A percentile compares a stretch with the other conserved stretches of the same genome.
phyloP scores from a whole-genome alignment of 2,329 filamentous ascomycete genomes.

The Neofusicoccum sp. region DNA sequence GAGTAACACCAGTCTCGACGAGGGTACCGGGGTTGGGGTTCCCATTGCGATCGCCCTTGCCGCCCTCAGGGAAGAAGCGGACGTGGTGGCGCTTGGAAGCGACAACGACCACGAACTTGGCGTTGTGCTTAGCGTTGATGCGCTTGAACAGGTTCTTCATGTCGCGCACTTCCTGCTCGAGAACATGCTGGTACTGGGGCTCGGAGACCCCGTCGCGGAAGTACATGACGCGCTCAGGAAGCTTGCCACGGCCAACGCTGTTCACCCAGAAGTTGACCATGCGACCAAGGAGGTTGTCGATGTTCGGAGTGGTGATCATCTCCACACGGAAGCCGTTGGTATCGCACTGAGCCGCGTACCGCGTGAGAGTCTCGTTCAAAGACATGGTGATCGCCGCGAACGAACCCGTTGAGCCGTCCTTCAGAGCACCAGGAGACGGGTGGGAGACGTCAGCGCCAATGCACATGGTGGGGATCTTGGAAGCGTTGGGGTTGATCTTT shows the following conservation, averaged over 20 bases:
- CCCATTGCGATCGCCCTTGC: constrained; percentile 65
- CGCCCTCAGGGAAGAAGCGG: constrained; percentile 74
- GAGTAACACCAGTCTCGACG: constrained; percentile 85
- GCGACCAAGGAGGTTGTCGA: constrained; percentile 63
- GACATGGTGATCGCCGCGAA: constrained; percentile 87
- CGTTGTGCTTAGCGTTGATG: constrained; percentile 36
- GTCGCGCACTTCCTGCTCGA: constrained; percentile 72
- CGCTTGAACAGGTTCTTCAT: constrained; percentile 54
- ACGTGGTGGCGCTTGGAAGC: constrained; percentile 94
- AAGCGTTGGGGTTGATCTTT: constrained; percentile 26
- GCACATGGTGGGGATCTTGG: constrained; percentile 63
- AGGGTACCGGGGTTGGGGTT: constrained; percentile 86
- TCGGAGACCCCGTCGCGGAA: constrained; percentile 91
- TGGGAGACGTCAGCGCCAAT: constrained; percentile 93
- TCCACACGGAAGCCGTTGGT: constrained; percentile 82
- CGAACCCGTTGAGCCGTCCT: constrained; percentile 54
- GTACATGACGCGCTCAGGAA: constrained; percentile 78
- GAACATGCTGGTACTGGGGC: constrained; percentile 76
- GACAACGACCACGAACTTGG: constrained; percentile 81
- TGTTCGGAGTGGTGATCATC: constrained; percentile 68
- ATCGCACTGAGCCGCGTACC: constrained; percentile 76
- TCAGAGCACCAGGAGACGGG: constrained; percentile 60
- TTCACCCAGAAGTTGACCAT: constrained; percentile 65
- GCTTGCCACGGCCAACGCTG: constrained; percentile 51
- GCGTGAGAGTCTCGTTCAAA: constrained; percentile 65